A percentile compares a stretch with the other conserved stretches of the same genome.
phyloP scores from a whole-genome alignment of 2,329 filamentous ascomycete species.

The Uncinocarpus reesii region DNA sequence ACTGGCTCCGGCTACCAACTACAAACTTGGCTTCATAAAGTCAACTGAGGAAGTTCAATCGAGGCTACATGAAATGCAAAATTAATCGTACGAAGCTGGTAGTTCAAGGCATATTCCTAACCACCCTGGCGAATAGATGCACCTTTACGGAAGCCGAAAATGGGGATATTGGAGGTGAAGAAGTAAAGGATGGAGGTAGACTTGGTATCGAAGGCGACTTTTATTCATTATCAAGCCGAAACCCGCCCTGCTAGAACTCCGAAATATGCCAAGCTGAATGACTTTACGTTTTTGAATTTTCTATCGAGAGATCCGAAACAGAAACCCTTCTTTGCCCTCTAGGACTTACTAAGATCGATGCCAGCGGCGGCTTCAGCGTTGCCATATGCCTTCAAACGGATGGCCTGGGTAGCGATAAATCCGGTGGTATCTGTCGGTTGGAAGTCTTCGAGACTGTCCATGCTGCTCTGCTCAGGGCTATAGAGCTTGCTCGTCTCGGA shows the following conservation, averaged over 20 bases:
- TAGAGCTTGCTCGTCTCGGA: conserved; percentile 52
- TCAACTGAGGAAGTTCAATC: no score
- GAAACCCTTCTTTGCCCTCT: not conserved
- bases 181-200: no score
- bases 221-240: not conserved
- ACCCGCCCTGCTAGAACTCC: conserved; percentile 1
- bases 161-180: no score
- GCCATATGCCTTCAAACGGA: conserved; percentile 21
- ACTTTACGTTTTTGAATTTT: not conserved
- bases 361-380: conserved; percentile 15
- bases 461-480: conserved; percentile 49
- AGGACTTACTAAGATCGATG: conserved; percentile 16
- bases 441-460: conserved; percentile 58
- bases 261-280: not conserved
- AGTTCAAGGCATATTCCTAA: no score
- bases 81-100: no score
- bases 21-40: no score
- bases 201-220: not conserved
- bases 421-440: conserved; percentile 51
- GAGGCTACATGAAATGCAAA: no score
- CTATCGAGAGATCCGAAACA: not conserved
- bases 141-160: no score
- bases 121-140: no score
- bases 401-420: conserved; percentile 38
- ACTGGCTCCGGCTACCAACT: no score